These are phyloP conservation scores for Straminergon stramineum DNA, from an alignment of 225 moss, liverwort and hornwort species.

Conservation along the genomic window DNA sequence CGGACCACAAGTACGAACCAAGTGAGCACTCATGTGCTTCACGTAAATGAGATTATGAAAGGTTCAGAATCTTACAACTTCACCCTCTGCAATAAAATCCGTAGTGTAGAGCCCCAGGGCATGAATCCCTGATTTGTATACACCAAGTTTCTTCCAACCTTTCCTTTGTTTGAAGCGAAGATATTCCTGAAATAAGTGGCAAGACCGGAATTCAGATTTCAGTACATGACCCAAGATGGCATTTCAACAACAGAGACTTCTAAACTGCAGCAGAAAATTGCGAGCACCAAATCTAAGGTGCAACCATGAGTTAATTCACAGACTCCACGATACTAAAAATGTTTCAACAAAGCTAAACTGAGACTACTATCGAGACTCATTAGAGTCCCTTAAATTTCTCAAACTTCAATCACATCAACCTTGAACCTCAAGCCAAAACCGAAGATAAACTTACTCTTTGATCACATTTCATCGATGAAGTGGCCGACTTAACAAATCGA, in stretches of 20 bases:
- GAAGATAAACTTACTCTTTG: slow-evolving; percentile 51
- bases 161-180: slow-evolving; percentile 82
- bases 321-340: background rate
- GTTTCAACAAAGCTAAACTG: background rate
- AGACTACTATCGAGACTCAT: background rate
- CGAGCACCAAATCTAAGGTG: background rate
- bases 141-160: slow-evolving; percentile 90
- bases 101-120: slow-evolving; percentile 91
- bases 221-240: background rate
- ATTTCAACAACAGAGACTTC: background rate
- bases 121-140: slow-evolving; percentile 94
- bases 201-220: background rate
- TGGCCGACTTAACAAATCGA: slow-evolving; percentile 61
- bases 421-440: background rate
- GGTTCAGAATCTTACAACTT: slow-evolving; percentile 61
- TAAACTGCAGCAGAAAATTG: background rate
- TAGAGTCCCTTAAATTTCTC: background rate
- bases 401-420: background rate
- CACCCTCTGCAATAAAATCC: slow-evolving; percentile 78
- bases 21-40: background rate
- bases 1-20: background rate
- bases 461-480: slow-evolving; percentile 71
- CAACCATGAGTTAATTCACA: background rate
- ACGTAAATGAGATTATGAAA: background rate
- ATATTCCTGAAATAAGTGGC: slow-evolving; percentile 55